Evolutionary conservation across 2,329 filamentous ascomycete species (phyloP), one percentile per base, ranked within the genome.

Genomic region (Phyllosticta ampelicida): DNA sequence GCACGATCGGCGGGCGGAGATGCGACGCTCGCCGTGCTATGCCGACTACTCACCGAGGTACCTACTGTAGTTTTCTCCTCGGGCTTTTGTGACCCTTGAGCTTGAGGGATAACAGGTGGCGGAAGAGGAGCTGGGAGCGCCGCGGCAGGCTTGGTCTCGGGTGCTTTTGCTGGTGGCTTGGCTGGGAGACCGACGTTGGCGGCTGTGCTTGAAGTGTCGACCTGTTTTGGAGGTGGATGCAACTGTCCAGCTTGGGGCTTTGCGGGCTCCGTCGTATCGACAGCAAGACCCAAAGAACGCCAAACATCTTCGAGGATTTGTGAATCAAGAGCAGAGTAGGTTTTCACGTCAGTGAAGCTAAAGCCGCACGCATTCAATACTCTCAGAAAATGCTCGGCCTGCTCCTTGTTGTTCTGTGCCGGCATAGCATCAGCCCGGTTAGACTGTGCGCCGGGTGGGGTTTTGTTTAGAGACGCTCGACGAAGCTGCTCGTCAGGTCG

Each of bases 251-350:
- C 48, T 51, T 20, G 21, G n/a, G 36, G 11, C 6, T 30, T 26
- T 26, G n/a, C 36, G 29, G 18, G 10, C 11, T 50, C 18, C 16
- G 6, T 10, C 21, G 16, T 50, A 4, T 58, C 50, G 49, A 58
- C 30, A 9, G 50, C 13, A 23, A 58, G 26, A 21, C 55, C 55
- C 29, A 58, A 51, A 13, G 55, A 58, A 48, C 20, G 48, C 55
- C 55, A 58, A 54, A 51, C 20, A 51, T 58, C 56, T 18, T 54
- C 62, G 10, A 72, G 64, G 18, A 65, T 61, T 48, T 66, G 63
- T 2, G 80, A 77, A 63, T 90, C 81, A 49, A 92, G 78, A 0
- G 89, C 87, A 69, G 92, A 87, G 10, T 44, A n/a, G 36, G 83
- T 78, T 11, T 91, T 75, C 59, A 92, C 85, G 60, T 89, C 80